phyloP scores from a whole-genome alignment of 768 basidiomycete species.

The Boletus patriciae region DNA sequence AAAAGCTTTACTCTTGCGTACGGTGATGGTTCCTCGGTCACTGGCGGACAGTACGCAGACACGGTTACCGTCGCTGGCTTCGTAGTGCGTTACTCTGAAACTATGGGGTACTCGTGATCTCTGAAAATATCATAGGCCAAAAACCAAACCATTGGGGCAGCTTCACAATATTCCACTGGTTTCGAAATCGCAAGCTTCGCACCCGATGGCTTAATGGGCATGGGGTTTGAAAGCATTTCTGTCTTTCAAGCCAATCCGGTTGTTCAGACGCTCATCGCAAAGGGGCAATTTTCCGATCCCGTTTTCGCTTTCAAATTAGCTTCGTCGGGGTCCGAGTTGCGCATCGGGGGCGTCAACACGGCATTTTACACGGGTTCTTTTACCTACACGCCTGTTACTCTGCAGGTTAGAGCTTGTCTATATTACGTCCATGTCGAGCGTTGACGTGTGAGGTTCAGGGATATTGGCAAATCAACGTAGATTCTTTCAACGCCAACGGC shows the following conservation, averaged over 20 bases:
- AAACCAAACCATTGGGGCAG: constrained; percentile 26
- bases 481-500: constrained; percentile 26
- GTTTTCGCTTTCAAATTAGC: constrained; percentile 43
- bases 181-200: constrained; percentile 15
- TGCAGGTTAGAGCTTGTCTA: constrained; percentile 23
- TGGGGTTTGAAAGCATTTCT: constrained; percentile 44
- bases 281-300: constrained; percentile 34
- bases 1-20: constrained; percentile 39
- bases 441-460: constrained; percentile 16
- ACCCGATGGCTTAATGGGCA: constrained; percentile 40
- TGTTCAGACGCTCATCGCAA: constrained; percentile 44
- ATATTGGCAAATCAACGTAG: constrained; percentile 22
- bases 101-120: neutral
- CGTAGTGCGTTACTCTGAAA: constrained; percentile 10
- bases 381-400: constrained; percentile 36
- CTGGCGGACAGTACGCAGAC: constrained; percentile 42
- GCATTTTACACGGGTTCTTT: constrained; percentile 40
- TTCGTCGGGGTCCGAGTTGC: constrained; percentile 36
- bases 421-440: neutral
- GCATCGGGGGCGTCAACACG: constrained; percentile 43
- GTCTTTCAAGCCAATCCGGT: constrained; percentile 36
- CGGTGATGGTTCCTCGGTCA: constrained; percentile 43
- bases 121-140: constrained; percentile 22
- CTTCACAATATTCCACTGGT: constrained; percentile 16
- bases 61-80: constrained; percentile 39